Evolutionary conservation across 768 basidiomycete genomes (phyloP).

Genomic region (Pisolithus orientalis): DNA sequence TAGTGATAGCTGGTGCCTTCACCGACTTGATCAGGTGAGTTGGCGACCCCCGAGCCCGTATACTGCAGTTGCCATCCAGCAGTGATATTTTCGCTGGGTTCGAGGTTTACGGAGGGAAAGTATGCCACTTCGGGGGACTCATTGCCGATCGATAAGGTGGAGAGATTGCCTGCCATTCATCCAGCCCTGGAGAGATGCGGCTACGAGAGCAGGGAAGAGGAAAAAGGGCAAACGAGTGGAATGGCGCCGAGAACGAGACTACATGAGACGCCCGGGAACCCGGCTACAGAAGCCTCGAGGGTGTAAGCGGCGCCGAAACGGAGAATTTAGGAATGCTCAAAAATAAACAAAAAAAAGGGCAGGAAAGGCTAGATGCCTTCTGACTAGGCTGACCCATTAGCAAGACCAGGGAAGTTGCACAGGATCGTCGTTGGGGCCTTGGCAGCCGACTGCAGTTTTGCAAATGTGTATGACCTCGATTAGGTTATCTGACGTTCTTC

Average conservation of each 20-base stretch:
- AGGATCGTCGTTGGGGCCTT: neutral
- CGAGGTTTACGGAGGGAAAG: slow-evolving; percentile 52
- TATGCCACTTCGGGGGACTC: slow-evolving; percentile 61
- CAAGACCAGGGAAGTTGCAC: neutral
- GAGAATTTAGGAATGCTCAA: neutral
- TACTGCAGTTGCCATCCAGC: slow-evolving; percentile 70
- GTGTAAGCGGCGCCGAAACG: neutral
- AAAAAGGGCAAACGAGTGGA: slow-evolving; percentile 6
- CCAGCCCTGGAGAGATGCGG: slow-evolving; percentile 15
- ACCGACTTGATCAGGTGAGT: slow-evolving; percentile 37
- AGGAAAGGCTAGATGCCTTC: too few species aligned
- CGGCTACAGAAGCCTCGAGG: slow-evolving; percentile 23
- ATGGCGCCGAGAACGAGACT: slow-evolving; percentile 3
- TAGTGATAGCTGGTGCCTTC: slow-evolving; percentile 55
- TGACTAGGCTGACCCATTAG: too few species aligned
- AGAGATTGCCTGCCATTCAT: slow-evolving; percentile 24
- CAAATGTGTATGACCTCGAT: too few species aligned
- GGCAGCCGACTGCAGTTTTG: too few species aligned
- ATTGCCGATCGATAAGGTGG: slow-evolving; percentile 51
- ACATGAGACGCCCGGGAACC: slow-evolving; percentile 14
- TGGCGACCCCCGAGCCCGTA: slow-evolving; percentile 42
- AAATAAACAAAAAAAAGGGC: neutral
- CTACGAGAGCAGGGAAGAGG: slow-evolving; percentile 1
- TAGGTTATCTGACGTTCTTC: neutral
- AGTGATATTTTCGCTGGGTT: slow-evolving; percentile 40